A percentile compares a stretch with the other conserved stretches of the same genome.
Evolutionary conservation across 805 yeast genomes (phyloP).

Genomic region (Metschnikowia lochheadii): DNA sequence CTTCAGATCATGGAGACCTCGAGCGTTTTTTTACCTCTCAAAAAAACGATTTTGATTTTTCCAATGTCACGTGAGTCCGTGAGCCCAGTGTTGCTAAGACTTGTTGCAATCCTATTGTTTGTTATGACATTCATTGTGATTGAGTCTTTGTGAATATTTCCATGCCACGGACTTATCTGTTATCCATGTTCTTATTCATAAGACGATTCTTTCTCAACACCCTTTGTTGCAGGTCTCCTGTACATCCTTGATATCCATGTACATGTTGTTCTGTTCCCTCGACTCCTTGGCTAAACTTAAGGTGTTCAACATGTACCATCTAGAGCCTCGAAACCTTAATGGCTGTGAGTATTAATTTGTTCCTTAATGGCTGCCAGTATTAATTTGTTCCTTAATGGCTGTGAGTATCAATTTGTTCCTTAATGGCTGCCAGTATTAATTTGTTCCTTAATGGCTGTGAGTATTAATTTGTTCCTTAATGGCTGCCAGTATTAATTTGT

Average conservation of each 20-base stretch:
- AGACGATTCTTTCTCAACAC: conserved; percentile 25
- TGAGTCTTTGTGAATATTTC: conserved; percentile 71
- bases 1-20: conserved; percentile 6
- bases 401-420: too few species aligned
- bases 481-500: too few species aligned
- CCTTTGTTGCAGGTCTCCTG: conserved; percentile 31
- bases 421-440: too few species aligned
- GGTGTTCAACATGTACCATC: conserved; percentile 71
- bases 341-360: too few species aligned
- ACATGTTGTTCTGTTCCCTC: conserved; percentile 67
- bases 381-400: too few species aligned
- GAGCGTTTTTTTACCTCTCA: conserved; percentile 5
- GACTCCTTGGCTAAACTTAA: conserved; percentile 62
- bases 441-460: too few species aligned
- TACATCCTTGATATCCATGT: conserved; percentile 45
- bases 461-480: too few species aligned
- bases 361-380: too few species aligned
- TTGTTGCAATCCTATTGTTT: conserved; percentile 40
- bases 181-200: conserved; percentile 46
- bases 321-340: conserved; percentile 62
- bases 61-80: conserved; percentile 40
- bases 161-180: conserved; percentile 66
- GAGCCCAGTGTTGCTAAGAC: conserved; percentile 44
- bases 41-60: conserved; percentile 17
- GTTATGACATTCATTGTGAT: conserved; percentile 49